Conservation (phyloP, 2,329 filamentous ascomycete species). For the Metarhizium robertsii region DNA sequence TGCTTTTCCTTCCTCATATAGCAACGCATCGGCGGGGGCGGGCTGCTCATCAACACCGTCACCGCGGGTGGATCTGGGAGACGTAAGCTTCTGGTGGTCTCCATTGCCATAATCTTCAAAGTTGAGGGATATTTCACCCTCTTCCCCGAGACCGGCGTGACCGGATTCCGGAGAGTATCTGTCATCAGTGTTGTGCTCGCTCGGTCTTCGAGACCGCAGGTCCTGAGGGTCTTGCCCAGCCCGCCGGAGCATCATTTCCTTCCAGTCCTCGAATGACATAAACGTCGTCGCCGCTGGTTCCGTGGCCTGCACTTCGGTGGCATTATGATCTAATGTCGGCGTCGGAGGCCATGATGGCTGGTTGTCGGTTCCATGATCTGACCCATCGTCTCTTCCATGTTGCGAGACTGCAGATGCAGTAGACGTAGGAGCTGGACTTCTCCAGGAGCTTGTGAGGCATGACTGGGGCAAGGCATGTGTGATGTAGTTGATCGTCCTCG, state of each 20-base stretch:
- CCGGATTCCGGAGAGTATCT: slow-evolving; percentile 52
- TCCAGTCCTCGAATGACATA: slow-evolving; percentile 98
- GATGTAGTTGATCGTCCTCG: slow-evolving; percentile 70
- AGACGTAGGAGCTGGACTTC: slow-evolving; percentile 17
- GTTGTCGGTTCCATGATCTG: neutral
- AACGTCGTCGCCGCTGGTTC: slow-evolving; percentile 42
- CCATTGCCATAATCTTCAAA: slow-evolving; percentile 32
- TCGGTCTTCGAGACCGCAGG: slow-evolving; percentile 52
- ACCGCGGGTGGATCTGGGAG: slow-evolving; percentile 9
- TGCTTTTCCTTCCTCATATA: slow-evolving; percentile 37
- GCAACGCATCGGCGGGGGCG: slow-evolving; percentile 27
- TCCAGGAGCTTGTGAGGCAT: slow-evolving; percentile 59
- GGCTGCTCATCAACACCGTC: slow-evolving; percentile 12
- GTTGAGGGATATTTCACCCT: slow-evolving; percentile 66
- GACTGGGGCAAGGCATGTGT: slow-evolving; percentile 69
- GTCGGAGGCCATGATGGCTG: neutral
- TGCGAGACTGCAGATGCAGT: neutral
- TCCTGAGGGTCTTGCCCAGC: slow-evolving; percentile 65
- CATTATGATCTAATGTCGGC: neutral
- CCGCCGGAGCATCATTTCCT: slow-evolving; percentile 81
- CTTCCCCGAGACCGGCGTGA: slow-evolving; percentile 73
- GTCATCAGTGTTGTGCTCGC: slow-evolving; percentile 38
- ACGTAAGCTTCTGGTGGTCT: slow-evolving; percentile 3
- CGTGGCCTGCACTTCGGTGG: slow-evolving; percentile 4
- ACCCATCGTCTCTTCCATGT: neutral